Base-by-base conservation (phyloP, 2,329 filamentous ascomycete genomes). In the Monosporascus sp. region DNA sequence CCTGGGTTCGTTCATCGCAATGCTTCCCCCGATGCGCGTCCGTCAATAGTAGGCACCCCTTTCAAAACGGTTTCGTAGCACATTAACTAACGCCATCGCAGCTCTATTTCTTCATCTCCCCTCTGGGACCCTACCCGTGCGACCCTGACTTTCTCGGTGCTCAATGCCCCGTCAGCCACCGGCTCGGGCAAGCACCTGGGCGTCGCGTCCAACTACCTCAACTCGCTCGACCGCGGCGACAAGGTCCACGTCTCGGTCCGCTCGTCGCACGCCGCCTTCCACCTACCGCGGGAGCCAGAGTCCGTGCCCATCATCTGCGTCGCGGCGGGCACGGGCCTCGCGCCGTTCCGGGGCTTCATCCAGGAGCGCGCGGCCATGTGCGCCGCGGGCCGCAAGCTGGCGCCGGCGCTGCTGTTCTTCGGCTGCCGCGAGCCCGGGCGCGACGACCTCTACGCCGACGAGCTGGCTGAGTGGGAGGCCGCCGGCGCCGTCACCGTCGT, bases 11-110 rank as follows among this genome's bases (percentile, higher is more conserved):
- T 93, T 88, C 72, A 75, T 94, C 7, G 76, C 78, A 37, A 85
- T 90, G 76, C 78, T 91, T 1, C 87, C 87, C 2, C 85, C 88
- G 0, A 89, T 94, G 84, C 83, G 88, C 27, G 78, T 89, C 39
- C 80, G 88, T n/a, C 85, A 89, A 67, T 91, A 91, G 73, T 80
- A 75, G 8, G 83, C 84, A 76, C 0, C 78, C 76, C 2, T 79
- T 9, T 15, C 17, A 37, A 37, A 25, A 3, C 35, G 15, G 35
- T 35, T 35, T 27, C 38, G 46, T 37, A 11, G 8, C 27, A 8
- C 24, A 3, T 14, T 14, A 37, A 27, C 60, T 66, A 52, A 65
- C 59, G 31, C 24, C 31, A 7, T 15, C 17, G 9, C 51, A 75
- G 73, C 60, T 89, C 84, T 35, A 90, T 92, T 63, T 90, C 88